Percentiles rank a stretch among this genome's conserved stretches.
phyloP scores from a whole-genome alignment of 257 asterid species.

The Coffea eugenioides region DNA sequence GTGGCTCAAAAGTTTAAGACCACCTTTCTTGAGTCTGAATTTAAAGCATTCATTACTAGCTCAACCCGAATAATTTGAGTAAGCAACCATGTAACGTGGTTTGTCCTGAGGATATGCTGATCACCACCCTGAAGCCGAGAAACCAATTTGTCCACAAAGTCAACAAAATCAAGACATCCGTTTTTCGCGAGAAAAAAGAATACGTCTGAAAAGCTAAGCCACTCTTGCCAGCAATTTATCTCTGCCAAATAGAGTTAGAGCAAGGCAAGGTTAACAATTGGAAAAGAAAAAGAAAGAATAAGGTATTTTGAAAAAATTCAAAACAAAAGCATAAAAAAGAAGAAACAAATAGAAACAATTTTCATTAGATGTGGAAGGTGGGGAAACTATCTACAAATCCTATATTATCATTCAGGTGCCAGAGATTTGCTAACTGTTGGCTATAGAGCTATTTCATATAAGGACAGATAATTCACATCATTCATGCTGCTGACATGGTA shows the following conservation, averaged over 20 bases:
- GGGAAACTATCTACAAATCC: neutral
- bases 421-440: conserved; percentile 1
- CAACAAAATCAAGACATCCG: conserved; percentile 97
- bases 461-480: neutral
- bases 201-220: conserved; percentile 94
- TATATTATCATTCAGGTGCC: neutral
- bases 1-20: conserved; percentile 7
- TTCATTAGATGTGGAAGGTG: neutral
- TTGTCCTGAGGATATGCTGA: conserved; percentile 85
- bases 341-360: neutral
- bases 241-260: conserved; percentile 50
- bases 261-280: conserved; percentile 11
- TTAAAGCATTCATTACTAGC: conserved; percentile 86
- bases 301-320: neutral
- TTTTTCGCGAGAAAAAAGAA: conserved; percentile 91
- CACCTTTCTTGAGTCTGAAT: conserved; percentile 86
- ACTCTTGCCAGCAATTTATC: conserved; percentile 96
- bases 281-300: neutral
- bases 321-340: neutral
- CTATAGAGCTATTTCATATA: neutral
- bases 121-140: conserved; percentile 85
- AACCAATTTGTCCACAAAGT: conserved; percentile 91
- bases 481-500: neutral
- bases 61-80: conserved; percentile 97
- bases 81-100: conserved; percentile 96